Percentiles rank a stretch among this genome's conserved stretches.
Conservation (phyloP, 495 filamentous ascomycete species). For the Alectoria sarmentosa region DNA sequence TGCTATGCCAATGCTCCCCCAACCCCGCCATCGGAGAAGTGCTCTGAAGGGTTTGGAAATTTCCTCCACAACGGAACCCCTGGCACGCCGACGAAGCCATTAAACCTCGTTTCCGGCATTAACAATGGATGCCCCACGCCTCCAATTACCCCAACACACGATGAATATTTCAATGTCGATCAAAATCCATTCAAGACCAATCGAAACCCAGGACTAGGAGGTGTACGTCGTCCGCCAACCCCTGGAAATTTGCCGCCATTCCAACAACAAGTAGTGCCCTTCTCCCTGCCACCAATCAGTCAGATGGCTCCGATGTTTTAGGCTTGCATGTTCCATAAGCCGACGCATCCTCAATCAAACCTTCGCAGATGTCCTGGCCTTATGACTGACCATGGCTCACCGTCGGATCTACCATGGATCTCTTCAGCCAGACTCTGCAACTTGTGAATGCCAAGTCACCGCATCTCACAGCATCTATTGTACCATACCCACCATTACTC, state of each 20-base stretch:
- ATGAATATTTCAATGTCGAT: slow-evolving; percentile 42
- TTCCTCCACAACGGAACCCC: slow-evolving; percentile 47
- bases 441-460: not conserved
- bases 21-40: slow-evolving; percentile 60
- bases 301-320: slow-evolving; percentile 19
- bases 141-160: slow-evolving; percentile 84
- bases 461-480: slow-evolving; percentile 5
- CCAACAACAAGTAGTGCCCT: slow-evolving; percentile 9
- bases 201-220: slow-evolving; percentile 6
- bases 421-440: not conserved
- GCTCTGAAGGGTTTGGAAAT: slow-evolving; percentile 45
- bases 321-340: not conserved
- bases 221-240: slow-evolving; percentile 17
- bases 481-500: slow-evolving; percentile 16
- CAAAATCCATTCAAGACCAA: slow-evolving; percentile 27
- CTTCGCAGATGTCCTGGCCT: slow-evolving; percentile 1
- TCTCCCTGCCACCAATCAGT: slow-evolving; percentile 19
- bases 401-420: not conserved
- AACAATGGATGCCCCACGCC: slow-evolving; percentile 86
- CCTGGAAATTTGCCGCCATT: slow-evolving; percentile 18
- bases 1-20: slow-evolving; percentile 48
- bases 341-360: not conserved
- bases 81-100: slow-evolving; percentile 79
- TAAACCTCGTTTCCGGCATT: slow-evolving; percentile 49
- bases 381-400: not conserved